Evolutionary conservation across 768 basidiomycete species (phyloP).

Genomic region (Hygrophorus pudorinus): DNA sequence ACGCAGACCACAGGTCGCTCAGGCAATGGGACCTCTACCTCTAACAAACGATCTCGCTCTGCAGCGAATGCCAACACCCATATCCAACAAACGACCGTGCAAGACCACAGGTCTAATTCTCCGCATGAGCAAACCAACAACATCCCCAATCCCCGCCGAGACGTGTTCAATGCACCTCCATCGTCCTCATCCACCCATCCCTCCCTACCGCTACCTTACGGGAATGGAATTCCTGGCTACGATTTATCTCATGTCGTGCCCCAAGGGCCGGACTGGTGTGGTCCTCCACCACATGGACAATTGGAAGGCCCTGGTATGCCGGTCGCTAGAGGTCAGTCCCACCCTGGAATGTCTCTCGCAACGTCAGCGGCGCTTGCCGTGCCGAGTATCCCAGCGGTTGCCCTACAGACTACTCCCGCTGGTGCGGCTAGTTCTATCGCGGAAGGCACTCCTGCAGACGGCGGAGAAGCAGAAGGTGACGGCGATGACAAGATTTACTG

Average conservation of each 20-base stretch:
- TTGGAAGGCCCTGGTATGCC: constrained; percentile 78
- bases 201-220: constrained; percentile 39
- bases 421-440: constrained; percentile 14
- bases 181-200: constrained; percentile 41
- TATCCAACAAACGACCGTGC: constrained; percentile 14
- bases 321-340: constrained; percentile 34
- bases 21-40: constrained; percentile 15
- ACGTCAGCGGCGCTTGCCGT: neutral
- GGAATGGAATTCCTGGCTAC: constrained; percentile 15
- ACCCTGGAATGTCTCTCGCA: constrained; percentile 7
- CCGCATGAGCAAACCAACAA: constrained; percentile 19
- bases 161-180: constrained; percentile 39
- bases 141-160: constrained; percentile 21
- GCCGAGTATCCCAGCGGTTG: neutral
- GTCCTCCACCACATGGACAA: constrained; percentile 35
- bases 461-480: constrained; percentile 32
- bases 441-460: constrained; percentile 25
- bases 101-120: constrained; percentile 19
- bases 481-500: constrained; percentile 72
- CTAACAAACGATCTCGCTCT: constrained; percentile 37
- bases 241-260: constrained; percentile 18
- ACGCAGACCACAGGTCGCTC: constrained; percentile 20
- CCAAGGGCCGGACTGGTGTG: constrained; percentile 34
- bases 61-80: constrained; percentile 29
- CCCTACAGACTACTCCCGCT: constrained; percentile 1